Evolutionary conservation across 23 red algal genomes (phyloP).

Genomic region (Chondrus crispus): DNA sequence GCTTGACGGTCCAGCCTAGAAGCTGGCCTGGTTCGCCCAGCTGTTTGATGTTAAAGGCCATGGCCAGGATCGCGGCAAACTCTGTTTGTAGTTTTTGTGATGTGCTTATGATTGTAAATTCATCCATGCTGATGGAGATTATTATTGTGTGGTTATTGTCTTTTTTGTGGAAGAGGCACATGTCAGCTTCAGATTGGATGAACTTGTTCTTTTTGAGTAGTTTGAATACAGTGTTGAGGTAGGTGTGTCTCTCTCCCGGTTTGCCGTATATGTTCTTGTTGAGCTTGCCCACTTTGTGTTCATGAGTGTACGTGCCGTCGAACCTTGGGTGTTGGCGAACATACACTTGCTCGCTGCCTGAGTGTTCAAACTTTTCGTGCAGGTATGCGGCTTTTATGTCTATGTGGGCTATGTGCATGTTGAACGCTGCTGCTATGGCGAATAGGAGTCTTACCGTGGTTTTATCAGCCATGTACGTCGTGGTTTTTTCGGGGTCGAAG

Average conservation of each 20-base stretch:
- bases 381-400: conserved; percentile 1
- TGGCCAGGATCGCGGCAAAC: no score
- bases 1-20: no score
- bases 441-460: neutral
- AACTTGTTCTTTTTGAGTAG: neutral
- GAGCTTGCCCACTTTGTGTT: neutral
- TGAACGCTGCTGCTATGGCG: neutral
- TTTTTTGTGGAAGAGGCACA: neutral
- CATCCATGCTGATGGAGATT: no score
- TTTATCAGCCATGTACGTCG: neutral
- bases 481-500: neutral
- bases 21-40: no score
- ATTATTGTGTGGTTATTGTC: no score
- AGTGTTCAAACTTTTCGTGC: neutral
- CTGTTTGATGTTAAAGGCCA: no score
- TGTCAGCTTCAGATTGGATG: neutral
- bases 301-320: neutral
- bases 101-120: no score
- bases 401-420: neutral
- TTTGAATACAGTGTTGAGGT: neutral
- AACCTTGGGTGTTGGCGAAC: neutral
- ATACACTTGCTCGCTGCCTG: neutral
- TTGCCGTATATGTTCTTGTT: neutral
- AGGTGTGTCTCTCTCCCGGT: neutral
- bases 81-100: no score